Conservation (phyloP, 1,284 basidiomycete species). For the Vanrija sp. region DNA sequence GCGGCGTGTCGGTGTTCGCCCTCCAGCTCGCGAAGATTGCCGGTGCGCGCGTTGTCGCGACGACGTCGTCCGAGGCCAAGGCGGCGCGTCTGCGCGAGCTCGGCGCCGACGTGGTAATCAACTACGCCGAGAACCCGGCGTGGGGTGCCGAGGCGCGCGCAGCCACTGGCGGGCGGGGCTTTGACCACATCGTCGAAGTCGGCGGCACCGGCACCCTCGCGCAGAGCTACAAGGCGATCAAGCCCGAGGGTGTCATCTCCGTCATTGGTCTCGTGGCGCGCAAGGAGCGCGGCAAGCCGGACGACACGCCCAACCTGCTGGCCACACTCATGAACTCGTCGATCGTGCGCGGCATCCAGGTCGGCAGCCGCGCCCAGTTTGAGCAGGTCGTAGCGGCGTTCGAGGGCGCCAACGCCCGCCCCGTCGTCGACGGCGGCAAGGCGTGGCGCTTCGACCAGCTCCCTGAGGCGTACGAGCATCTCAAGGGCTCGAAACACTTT, state of each 20-base stretch:
- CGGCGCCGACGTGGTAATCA: constrained; percentile 39
- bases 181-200: constrained; percentile 60
- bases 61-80: constrained; percentile 46
- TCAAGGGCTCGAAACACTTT: constrained; percentile 32
- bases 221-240: constrained; percentile 52
- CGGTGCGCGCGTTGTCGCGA: constrained; percentile 44
- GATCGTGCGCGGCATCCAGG: constrained; percentile 22
- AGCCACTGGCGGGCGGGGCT: constrained; percentile 49
- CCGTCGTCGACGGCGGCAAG: constrained; percentile 41
- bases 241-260: constrained; percentile 53
- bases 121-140: constrained; percentile 30
- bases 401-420: constrained; percentile 40
- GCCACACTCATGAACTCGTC: background rate
- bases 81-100: constrained; percentile 29
- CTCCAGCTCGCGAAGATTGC: constrained; percentile 48
- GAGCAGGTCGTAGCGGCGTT: constrained; percentile 46
- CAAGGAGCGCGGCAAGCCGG: background rate
- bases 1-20: constrained; percentile 49
- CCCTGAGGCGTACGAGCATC: constrained; percentile 46
- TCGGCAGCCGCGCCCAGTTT: constrained; percentile 43
- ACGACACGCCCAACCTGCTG: constrained; percentile 1
- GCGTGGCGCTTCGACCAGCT: constrained; percentile 46
- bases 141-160: constrained; percentile 43
- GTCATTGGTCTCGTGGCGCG: constrained; percentile 54
- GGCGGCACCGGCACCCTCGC: constrained; percentile 56